Percentiles rank a stretch among this genome's conserved stretches.
phyloP scores from a whole-genome alignment of 257 asterid genomes.

The Forsythia suspensa region DNA sequence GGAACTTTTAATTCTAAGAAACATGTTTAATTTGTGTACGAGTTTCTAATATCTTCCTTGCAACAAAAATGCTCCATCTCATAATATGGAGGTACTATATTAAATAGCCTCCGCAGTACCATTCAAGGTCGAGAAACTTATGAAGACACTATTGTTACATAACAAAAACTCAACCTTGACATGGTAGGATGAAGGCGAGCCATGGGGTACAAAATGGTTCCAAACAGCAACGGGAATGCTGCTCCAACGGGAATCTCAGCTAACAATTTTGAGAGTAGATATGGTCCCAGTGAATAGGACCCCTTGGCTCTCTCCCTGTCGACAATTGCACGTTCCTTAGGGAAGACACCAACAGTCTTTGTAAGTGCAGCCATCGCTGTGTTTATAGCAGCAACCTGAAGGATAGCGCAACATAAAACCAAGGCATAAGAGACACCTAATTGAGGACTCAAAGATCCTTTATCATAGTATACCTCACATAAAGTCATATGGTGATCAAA shows the following conservation, averaged over 20 bases:
- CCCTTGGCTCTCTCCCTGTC: slow-evolving; percentile 95
- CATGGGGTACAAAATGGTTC: slow-evolving; percentile 92
- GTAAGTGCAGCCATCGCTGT: slow-evolving; percentile 99
- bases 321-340: slow-evolving; percentile 96
- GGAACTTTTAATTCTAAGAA: not conserved
- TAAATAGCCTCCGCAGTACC: not conserved
- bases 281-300: slow-evolving; percentile 83
- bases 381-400: slow-evolving; percentile 96
- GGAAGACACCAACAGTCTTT: slow-evolving; percentile 94
- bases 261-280: slow-evolving; percentile 83
- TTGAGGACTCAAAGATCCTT: slow-evolving; percentile 4
- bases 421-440: slow-evolving; percentile 16
- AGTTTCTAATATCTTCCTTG: not conserved
- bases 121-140: slow-evolving; percentile 5
- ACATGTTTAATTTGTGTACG: not conserved
- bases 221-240: slow-evolving; percentile 91
- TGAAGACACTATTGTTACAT: slow-evolving; percentile 7
- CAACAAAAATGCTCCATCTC: not conserved
- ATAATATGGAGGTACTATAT: not conserved
- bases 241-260: slow-evolving; percentile 98
- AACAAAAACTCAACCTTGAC: slow-evolving; percentile 62
- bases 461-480: not conserved
- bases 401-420: slow-evolving; percentile 11
- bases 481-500: not conserved
- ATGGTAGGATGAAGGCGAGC: slow-evolving; percentile 83